A percentile compares a stretch with the other conserved stretches of the same genome.
Evolutionary conservation across 2,329 filamentous ascomycete species (phyloP).

Genomic region (Gremmenia infestans): DNA sequence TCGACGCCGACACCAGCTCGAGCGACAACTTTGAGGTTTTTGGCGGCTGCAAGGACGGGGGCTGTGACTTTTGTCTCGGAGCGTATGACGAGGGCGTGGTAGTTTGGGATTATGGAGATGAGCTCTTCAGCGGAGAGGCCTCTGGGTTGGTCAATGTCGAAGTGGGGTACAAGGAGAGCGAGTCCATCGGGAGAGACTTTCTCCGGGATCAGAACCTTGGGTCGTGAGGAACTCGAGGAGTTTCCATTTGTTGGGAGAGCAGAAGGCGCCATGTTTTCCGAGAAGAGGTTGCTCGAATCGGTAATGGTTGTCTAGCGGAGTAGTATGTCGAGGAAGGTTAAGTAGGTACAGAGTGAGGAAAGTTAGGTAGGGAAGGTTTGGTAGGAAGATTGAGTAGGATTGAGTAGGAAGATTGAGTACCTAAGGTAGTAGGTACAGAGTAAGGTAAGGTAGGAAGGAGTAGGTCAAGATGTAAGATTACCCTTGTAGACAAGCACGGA

Average conservation of each 20-base stretch:
- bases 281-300: neutral
- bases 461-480: no score
- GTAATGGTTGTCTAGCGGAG: neutral
- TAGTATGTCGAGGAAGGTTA: neutral
- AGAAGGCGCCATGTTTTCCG: constrained; percentile 23
- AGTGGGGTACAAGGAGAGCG: constrained; percentile 58
- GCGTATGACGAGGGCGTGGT: constrained; percentile 73
- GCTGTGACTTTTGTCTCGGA: constrained; percentile 79
- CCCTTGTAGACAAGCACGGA: neutral
- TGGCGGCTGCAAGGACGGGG: constrained; percentile 58
- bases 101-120: constrained; percentile 60
- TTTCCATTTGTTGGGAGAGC: constrained; percentile 7
- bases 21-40: constrained; percentile 70
- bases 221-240: constrained; percentile 5
- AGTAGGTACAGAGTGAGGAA: neutral
- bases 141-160: constrained; percentile 65
- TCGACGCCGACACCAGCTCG: constrained; percentile 74
- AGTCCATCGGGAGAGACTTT: constrained; percentile 77
- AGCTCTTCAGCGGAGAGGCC: constrained; percentile 60
- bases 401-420: no score
- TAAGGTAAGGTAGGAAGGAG: neutral
- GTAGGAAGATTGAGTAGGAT: no score
- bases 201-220: constrained; percentile 65
- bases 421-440: neutral
- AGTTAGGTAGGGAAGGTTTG: neutral